A percentile compares a stretch with the other conserved stretches of the same genome.
These are phyloP conservation scores for Plasmodium gallinaceum DNA, from an alignment of 169 alveolate species.

Conservation along the genomic window DNA sequence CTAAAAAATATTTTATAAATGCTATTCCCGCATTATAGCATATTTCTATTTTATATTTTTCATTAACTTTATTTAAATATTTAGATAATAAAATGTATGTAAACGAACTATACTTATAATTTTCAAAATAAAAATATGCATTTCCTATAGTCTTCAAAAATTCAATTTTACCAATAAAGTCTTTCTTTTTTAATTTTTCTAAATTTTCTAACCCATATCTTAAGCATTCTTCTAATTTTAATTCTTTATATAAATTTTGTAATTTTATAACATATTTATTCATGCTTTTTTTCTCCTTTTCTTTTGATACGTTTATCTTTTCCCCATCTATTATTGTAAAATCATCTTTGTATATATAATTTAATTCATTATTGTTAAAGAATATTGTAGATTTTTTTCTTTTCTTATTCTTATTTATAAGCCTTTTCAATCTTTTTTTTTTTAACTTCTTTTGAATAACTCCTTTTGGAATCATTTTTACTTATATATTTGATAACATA, in stretches of 20 bases:
- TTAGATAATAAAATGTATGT: conserved; percentile 56
- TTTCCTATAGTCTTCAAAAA: conserved; percentile 58
- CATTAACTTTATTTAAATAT: conserved; percentile 30
- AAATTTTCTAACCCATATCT: conserved; percentile 43
- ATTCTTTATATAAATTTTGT: conserved; percentile 18
- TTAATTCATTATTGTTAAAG: background rate
- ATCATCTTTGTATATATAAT: background rate
- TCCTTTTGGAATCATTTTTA: background rate
- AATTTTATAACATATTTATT: conserved; percentile 38
- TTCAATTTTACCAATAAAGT: conserved; percentile 35
- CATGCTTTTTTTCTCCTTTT: background rate
- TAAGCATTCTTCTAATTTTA: conserved; percentile 57
- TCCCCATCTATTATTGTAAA: background rate
- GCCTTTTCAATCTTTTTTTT: conserved; percentile 7
- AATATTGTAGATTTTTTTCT: conserved; percentile 2
- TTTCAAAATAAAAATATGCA: conserved; percentile 44
- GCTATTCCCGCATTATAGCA: conserved; percentile 57
- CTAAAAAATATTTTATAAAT: conserved; percentile 48
- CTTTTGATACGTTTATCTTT: background rate
- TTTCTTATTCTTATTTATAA: conserved; percentile 12
- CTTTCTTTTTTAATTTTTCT: conserved; percentile 32
- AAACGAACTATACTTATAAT: conserved; percentile 50
- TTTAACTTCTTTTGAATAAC: background rate
- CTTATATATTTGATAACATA: background rate
- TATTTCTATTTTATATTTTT: conserved; percentile 47